phyloP scores from a whole-genome alignment of 2,329 filamentous ascomycete species.

The Alternaria burnsii region DNA sequence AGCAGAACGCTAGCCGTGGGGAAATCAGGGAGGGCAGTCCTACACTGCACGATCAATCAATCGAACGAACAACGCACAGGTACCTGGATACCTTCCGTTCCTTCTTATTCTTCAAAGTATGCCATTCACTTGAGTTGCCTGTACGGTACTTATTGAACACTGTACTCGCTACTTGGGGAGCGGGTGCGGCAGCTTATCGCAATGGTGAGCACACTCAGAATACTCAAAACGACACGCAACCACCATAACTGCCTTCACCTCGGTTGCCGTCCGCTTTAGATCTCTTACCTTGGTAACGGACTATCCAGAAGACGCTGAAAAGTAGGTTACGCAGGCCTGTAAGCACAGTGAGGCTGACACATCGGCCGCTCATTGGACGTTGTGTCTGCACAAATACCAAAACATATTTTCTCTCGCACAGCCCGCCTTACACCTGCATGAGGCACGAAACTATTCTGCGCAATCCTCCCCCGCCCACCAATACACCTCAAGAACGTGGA shows the following conservation, averaged over 20 bases:
- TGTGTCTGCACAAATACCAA: constrained; percentile 7
- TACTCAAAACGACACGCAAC: not conserved
- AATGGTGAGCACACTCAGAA: not conserved
- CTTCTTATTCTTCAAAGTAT: not conserved
- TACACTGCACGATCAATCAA: not conserved
- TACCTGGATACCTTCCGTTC: too few relatives aligned
- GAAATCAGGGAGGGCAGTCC: not conserved
- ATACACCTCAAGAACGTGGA: not conserved
- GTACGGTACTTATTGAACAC: not conserved
- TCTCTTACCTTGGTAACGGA: not conserved
- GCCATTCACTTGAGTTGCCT: not conserved
- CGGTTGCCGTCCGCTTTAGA: too few relatives aligned
- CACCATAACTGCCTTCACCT: not conserved
- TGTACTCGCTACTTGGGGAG: not conserved
- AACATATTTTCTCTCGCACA: constrained; percentile 4
- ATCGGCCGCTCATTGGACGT: constrained; percentile 10
- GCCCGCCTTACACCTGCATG: constrained; percentile 9
- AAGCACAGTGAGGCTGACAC: constrained; percentile 13
- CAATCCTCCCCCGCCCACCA: not conserved
- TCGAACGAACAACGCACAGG: not conserved
- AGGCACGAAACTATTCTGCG: not conserved
- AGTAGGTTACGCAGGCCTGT: constrained; percentile 3
- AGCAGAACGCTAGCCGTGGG: not conserved
- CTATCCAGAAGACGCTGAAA: not conserved
- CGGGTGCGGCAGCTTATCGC: not conserved